Evolutionary conservation across 2,329 filamentous ascomycete species (phyloP).

Genomic region (Hirsutella rhossiliensis): DNA sequence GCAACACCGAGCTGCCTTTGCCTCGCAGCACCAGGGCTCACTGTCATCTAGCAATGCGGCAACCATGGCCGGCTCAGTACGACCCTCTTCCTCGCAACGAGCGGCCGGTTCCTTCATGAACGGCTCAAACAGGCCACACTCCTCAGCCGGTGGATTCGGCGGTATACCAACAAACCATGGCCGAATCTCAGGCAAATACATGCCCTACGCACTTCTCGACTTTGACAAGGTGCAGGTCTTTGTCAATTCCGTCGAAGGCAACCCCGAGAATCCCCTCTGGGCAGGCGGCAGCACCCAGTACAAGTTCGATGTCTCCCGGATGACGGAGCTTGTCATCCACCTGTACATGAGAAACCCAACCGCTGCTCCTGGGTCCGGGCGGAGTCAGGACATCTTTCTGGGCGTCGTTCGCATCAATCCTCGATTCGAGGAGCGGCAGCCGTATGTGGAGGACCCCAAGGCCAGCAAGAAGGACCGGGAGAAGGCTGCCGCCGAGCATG

Average conservation of each 20-base stretch:
- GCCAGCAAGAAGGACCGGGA: slow-evolving; percentile 77
- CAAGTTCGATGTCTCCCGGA: slow-evolving; percentile 96
- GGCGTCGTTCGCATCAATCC: slow-evolving; percentile 84
- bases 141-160: slow-evolving; percentile 74
- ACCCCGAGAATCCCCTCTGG: slow-evolving; percentile 89
- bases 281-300: slow-evolving; percentile 97
- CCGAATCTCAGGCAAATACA: slow-evolving; percentile 88
- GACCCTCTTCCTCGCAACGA: slow-evolving; percentile 45
- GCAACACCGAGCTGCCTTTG: slow-evolving; percentile 71
- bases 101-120: slow-evolving; percentile 51
- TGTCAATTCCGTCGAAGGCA: slow-evolving; percentile 91
- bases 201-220: slow-evolving; percentile 91
- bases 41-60: slow-evolving; percentile 51
- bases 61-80: slow-evolving; percentile 35
- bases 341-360: slow-evolving; percentile 90
- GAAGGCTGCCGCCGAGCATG: slow-evolving; percentile 59
- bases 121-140: slow-evolving; percentile 59
- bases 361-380: slow-evolving; percentile 71
- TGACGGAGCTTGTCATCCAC: slow-evolving; percentile 82
- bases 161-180: slow-evolving; percentile 87
- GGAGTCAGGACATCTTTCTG: slow-evolving; percentile 93
- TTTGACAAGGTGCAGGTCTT: slow-evolving; percentile 99
- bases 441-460: slow-evolving; percentile 67
- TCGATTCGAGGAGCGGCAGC: slow-evolving; percentile 71
- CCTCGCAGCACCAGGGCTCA: slow-evolving; percentile 60